Evolutionary conservation across 106 monocot genomes (phyloP), one percentile per base, ranked within the genome.

Genomic region (Cymbidium sinense): DNA sequence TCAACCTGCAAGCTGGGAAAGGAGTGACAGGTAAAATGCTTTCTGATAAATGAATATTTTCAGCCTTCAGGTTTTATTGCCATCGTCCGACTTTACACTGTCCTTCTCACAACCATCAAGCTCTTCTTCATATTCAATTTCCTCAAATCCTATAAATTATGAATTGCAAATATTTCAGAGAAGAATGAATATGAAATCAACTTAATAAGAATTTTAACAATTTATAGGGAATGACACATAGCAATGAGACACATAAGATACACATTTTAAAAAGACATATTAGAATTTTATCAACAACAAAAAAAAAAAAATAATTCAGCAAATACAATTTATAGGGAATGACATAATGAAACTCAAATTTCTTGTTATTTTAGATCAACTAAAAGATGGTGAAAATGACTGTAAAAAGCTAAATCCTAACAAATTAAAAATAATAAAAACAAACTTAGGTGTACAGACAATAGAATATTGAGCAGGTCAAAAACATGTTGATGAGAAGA

Each of bases 1-100:
- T 82, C 25, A 51, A 99, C 98, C 98, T 92, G 86, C 77, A 78
- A 73, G 73, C 52, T 28, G 80, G 80, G 27, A 89, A 82, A 71
- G 88, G 90, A 23, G 90, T 90, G n/a, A 82, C 73, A 5, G 86
- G 82, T 51, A 89, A 43, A 50, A 34, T 73, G 34, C 35, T 79
- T 76, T 81, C 86, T 70, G 78, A 54, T 44, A 62, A 77, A 35
- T 81, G 61, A 18, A 3, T 11, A 43, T 51, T 28, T 50, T 82
- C 85, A 31, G 78, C 75, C 12, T 77, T 86, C 21, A 83, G 84
- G 87, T 80, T 82, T 80, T 80, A 54, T n/a, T n/a, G n/a, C 41
- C 79, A 25, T 84, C 84, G 47, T 84, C 86, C 17, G 11, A 73
- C 5, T 76, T 78, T 36, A 86, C 88, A 29, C 73, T 77, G 80